Evolutionary conservation across 768 basidiomycete genomes (phyloP).

Genomic region (Mycena rosella): DNA sequence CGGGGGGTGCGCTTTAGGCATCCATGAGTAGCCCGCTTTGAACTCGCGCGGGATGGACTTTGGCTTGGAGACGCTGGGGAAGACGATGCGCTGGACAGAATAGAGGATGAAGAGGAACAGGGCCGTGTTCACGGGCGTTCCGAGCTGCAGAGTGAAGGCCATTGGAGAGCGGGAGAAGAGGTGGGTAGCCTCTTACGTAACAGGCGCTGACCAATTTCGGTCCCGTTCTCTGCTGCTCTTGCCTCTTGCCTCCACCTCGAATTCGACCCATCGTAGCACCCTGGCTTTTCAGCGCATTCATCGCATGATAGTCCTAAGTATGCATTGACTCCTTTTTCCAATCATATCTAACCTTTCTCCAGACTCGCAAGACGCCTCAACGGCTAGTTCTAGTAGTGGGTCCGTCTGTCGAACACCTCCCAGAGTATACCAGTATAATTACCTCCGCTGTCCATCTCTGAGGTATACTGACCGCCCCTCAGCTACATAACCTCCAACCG

Average conservation of each 20-base stretch:
- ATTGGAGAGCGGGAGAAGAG: too few species aligned
- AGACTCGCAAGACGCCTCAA: conserved; percentile 27
- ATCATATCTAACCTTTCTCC: not conserved
- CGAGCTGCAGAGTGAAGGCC: conserved; percentile 61
- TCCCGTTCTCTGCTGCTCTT: not conserved
- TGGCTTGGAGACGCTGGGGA: conserved; percentile 71
- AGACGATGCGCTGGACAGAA: conserved; percentile 78
- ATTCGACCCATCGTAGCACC: too few species aligned
- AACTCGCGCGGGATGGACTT: conserved; percentile 73
- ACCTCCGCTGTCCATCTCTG: conserved; percentile 3
- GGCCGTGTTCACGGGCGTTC: conserved; percentile 85
- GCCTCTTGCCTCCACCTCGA: not conserved
- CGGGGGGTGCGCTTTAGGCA: conserved; percentile 86
- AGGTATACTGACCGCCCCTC: conserved; percentile 4
- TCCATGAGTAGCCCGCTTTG: conserved; percentile 91
- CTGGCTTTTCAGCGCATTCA: not conserved
- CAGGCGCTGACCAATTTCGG: too few species aligned
- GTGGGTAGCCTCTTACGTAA: too few species aligned
- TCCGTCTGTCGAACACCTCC: conserved; percentile 29
- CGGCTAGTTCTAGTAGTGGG: conserved; percentile 2
- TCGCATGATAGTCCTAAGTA: conserved; percentile 34
- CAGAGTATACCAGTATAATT: conserved; percentile 38
- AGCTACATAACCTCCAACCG: conserved; percentile 34
- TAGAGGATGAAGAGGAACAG: conserved; percentile 85
- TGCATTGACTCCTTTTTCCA: not conserved